These are phyloP conservation scores for Paramecium bursaria DNA, from an alignment of 73 alveolate genomes.

Conservation along the genomic window DNA sequence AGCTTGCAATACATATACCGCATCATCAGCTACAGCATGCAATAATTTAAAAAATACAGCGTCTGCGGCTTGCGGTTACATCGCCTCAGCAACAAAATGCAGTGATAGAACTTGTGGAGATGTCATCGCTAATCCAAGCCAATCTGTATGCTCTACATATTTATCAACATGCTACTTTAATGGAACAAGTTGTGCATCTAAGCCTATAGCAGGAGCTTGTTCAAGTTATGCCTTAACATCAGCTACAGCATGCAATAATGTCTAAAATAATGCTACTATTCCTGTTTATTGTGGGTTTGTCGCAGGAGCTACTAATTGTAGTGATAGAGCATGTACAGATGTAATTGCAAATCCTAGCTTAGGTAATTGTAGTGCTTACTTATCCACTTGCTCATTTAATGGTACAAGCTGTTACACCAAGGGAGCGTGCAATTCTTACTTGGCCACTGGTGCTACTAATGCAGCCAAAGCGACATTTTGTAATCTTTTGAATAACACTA, in stretches of 20 bases:
- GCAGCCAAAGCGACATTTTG: too few species aligned
- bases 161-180: conserved; percentile 50
- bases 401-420: background rate
- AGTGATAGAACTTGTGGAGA: background rate
- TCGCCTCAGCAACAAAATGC: too few species aligned
- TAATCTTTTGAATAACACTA: too few species aligned
- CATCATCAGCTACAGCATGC: too few species aligned
- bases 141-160: conserved; percentile 13
- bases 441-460: too few species aligned
- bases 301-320: conserved; percentile 23
- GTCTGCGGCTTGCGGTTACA: too few species aligned
- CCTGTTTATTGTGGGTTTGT: background rate
- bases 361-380: conserved; percentile 18
- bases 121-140: background rate
- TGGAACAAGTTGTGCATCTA: background rate
- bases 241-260: conserved; percentile 10
- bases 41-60: too few species aligned
- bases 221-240: background rate
- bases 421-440: too few species aligned
- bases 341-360: conserved; percentile 21
- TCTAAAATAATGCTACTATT: background rate
- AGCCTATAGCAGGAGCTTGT: background rate
- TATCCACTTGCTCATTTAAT: conserved; percentile 16
- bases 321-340: conserved; percentile 10
- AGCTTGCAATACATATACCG: too few species aligned